phyloP scores from a whole-genome alignment of 257 asterid genomes.

The Thymus mandschuricus region DNA sequence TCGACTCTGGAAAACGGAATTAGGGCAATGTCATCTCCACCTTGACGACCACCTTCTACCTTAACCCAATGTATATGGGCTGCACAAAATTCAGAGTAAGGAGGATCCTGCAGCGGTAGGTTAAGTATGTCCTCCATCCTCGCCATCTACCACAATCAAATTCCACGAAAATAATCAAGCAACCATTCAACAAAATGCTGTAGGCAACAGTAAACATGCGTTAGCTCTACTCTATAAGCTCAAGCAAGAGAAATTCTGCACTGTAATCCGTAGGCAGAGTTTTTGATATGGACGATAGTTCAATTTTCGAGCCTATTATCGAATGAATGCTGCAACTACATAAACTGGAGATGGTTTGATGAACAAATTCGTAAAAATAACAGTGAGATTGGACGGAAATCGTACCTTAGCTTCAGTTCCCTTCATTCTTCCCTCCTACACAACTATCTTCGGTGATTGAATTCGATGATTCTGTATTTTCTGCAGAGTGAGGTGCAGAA shows the following conservation, averaged over 20 bases:
- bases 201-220: neutral
- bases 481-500: conserved; percentile 2
- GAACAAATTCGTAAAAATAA: neutral
- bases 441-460: conserved; percentile 13
- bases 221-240: neutral
- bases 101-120: conserved; percentile 63
- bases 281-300: neutral
- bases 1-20: conserved; percentile 56
- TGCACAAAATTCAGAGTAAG: conserved; percentile 49
- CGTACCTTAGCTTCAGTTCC: conserved; percentile 48
- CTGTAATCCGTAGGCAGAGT: no score
- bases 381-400: neutral
- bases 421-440: conserved; percentile 38
- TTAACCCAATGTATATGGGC: conserved; percentile 57
- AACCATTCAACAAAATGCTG: conserved; percentile 1
- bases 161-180: conserved; percentile 3
- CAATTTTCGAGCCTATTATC: neutral
- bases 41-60: conserved; percentile 64
- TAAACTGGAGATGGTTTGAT: neutral
- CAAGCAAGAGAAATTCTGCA: neutral
- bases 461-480: neutral
- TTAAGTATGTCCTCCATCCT: conserved; percentile 62
- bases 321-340: conserved; percentile 11
- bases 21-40: conserved; percentile 61
- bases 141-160: conserved; percentile 37